A percentile compares a stretch with the other conserved stretches of the same genome.
phyloP scores from a whole-genome alignment of 225 moss, liverwort and hornwort genomes.

The Climacium dendroides region DNA sequence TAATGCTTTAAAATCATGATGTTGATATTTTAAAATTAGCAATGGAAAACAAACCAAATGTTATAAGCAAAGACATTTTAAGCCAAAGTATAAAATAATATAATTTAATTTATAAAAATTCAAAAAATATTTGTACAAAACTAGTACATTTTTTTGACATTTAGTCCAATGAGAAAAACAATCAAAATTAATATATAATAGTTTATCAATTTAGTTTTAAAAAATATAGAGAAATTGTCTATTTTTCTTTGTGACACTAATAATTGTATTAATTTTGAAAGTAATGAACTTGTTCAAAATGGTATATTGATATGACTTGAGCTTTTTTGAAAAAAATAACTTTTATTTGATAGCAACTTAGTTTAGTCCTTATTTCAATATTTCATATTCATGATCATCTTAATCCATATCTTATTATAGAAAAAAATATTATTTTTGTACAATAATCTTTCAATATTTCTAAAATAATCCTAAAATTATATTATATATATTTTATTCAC shows the following conservation, averaged over 20 bases:
- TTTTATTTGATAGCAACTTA: not conserved
- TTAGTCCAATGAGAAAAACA: too few relatives aligned
- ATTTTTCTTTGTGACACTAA: not conserved
- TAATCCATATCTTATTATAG: not conserved
- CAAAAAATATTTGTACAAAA: too few relatives aligned
- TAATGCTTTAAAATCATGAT: not conserved
- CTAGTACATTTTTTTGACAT: not conserved
- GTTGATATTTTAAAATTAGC: not conserved
- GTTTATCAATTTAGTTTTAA: not conserved
- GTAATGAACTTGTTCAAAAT: not conserved
- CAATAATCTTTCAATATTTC: not conserved
- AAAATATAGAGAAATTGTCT: not conserved
- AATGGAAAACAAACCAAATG: not conserved
- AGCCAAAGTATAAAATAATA: too few relatives aligned
- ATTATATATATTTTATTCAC: too few relatives aligned
- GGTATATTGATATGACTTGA: not conserved
- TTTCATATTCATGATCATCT: too few relatives aligned
- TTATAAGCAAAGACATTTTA: not conserved
- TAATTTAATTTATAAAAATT: not conserved
- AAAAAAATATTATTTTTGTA: fast-evolving
- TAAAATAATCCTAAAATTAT: too few relatives aligned
- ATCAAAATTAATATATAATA: not conserved
- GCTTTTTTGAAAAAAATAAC: not conserved
- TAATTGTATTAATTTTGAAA: not conserved
- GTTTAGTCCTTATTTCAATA: not conserved